phyloP scores from a whole-genome alignment of 352 stramenopile species.

The Globisporangium solare region DNA sequence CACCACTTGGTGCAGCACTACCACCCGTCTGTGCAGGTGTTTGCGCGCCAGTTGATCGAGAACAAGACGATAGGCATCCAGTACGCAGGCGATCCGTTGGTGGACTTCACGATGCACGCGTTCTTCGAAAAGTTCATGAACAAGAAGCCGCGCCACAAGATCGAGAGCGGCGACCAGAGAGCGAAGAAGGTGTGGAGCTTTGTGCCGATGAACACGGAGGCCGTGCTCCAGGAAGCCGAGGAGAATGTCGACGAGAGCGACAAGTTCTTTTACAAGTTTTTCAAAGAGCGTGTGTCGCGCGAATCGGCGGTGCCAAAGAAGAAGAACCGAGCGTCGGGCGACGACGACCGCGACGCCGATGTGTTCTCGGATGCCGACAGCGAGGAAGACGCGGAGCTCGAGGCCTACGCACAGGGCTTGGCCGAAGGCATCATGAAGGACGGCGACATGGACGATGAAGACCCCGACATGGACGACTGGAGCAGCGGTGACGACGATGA shows the following conservation, averaged over 20 bases:
- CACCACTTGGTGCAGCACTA: conserved; percentile 91
- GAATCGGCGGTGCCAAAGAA: conserved; percentile 31
- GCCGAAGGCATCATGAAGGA: conserved; percentile 88
- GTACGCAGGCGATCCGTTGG: conserved; percentile 94
- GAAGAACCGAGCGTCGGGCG: conserved; percentile 29
- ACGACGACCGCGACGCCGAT: conserved; percentile 40
- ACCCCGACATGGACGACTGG: conserved; percentile 70
- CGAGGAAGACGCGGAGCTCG: conserved; percentile 79
- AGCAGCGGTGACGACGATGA: conserved; percentile 47
- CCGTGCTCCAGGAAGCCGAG: conserved; percentile 57
- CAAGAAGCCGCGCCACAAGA: conserved; percentile 90
- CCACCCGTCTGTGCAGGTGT: conserved; percentile 95
- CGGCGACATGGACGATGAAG: conserved; percentile 68
- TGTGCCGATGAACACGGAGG: conserved; percentile 60
- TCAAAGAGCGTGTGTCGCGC: conserved; percentile 73
- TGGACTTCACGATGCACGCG: conserved; percentile 94
- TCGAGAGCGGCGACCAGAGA: conserved; percentile 14
- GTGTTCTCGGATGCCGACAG: conserved; percentile 53
- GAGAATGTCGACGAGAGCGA: conserved; percentile 75
- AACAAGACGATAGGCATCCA: conserved; percentile 60
- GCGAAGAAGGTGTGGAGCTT: conserved; percentile 77
- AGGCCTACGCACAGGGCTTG: conserved; percentile 86
- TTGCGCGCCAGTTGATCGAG: conserved; percentile 81
- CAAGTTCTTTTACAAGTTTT: conserved; percentile 94
- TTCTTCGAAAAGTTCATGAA: conserved; percentile 99